A percentile compares a stretch with the other conserved stretches of the same genome.
These are phyloP conservation scores for Mycena rebaudengoi DNA, from an alignment of 768 basidiomycete species.

Conservation along the genomic window DNA sequence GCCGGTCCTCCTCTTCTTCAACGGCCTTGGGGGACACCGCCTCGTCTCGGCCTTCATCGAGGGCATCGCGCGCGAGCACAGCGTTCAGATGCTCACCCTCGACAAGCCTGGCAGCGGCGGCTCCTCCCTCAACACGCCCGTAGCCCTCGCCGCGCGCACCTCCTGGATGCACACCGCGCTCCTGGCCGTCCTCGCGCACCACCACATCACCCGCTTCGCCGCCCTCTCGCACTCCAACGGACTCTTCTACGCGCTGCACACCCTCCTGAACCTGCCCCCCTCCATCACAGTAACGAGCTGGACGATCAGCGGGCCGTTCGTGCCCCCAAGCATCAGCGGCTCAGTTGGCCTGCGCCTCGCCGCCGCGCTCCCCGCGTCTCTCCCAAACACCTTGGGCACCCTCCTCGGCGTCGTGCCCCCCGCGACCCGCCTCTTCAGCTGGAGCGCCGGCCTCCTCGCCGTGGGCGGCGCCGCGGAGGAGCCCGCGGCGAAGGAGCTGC, in stretches of 20 bases:
- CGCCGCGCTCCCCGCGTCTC: conserved; percentile 9
- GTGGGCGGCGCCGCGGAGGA: neutral
- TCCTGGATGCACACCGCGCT: conserved; percentile 24
- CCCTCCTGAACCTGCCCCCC: conserved; percentile 17
- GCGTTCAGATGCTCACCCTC: conserved; percentile 20
- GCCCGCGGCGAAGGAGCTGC: neutral
- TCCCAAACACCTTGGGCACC: conserved; percentile 21
- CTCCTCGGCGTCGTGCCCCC: conserved; percentile 16
- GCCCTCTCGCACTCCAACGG: conserved; percentile 26
- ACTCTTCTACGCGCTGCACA: conserved; percentile 24
- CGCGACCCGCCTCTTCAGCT: neutral
- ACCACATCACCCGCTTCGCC: conserved; percentile 16
- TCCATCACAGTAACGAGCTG: conserved; percentile 12
- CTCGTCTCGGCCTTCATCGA: conserved; percentile 21
- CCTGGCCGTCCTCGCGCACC: conserved; percentile 22
- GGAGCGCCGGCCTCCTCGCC: neutral
- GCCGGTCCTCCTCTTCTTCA: conserved; percentile 27
- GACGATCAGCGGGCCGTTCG: conserved; percentile 19
- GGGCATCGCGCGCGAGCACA: conserved; percentile 19
- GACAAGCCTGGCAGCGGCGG: conserved; percentile 19
- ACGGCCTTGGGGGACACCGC: conserved; percentile 26
- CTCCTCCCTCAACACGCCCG: neutral
- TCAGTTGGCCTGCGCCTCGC: conserved; percentile 12
- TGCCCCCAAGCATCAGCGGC: conserved; percentile 18
- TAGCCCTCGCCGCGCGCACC: conserved; percentile 17